A percentile compares a stretch with the other conserved stretches of the same genome.
These are phyloP conservation scores for Paraphaeosphaeria minitans DNA, from an alignment of 2,329 filamentous ascomycete genomes.

Conservation along the genomic window DNA sequence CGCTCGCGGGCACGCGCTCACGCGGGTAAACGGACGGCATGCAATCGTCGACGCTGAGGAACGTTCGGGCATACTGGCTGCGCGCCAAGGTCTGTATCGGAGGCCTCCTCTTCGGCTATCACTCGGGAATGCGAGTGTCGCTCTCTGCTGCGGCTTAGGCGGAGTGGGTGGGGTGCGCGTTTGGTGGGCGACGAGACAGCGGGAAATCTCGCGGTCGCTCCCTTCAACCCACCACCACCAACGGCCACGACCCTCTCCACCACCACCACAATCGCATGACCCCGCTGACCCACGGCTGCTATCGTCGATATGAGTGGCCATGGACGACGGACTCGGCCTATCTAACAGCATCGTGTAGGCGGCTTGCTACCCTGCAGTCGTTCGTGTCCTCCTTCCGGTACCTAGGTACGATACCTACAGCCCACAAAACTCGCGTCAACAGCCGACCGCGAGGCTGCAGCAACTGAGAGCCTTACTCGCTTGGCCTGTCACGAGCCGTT, in stretches of 20 bases:
- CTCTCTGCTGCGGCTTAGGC: neutral
- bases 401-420: constrained; percentile 47
- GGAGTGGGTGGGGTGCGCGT: neutral
- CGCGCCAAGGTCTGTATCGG: constrained; percentile 58
- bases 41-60: constrained; percentile 34
- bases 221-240: constrained; percentile 9
- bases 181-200: neutral
- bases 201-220: constrained; percentile 20
- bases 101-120: constrained; percentile 56
- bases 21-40: constrained; percentile 1
- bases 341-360: constrained; percentile 31
- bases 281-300: neutral
- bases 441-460: constrained; percentile 57
- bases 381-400: constrained; percentile 53
- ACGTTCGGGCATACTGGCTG: constrained; percentile 58
- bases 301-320: constrained; percentile 11
- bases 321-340: neutral
- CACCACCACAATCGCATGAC: neutral
- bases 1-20: neutral
- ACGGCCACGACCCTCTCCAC: neutral
- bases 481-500: constrained; percentile 54
- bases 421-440: constrained; percentile 49
- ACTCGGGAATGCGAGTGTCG: constrained; percentile 40
- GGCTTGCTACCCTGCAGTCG: constrained; percentile 53
- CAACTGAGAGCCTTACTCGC: constrained; percentile 60